Conservation (phyloP, 257 asterid species). For the Dorcoceras hygrometricum region DNA sequence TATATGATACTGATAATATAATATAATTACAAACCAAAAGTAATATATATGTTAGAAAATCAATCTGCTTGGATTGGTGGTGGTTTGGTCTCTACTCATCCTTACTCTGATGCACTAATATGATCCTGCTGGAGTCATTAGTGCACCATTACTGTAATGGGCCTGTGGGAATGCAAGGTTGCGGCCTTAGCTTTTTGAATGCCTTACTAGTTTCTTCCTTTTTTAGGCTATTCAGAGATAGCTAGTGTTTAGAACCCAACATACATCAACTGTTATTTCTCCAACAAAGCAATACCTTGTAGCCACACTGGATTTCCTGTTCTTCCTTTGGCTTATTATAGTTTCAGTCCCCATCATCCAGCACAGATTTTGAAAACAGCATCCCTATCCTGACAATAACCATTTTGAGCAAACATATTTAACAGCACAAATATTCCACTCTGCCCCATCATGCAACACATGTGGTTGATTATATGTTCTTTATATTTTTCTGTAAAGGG, state of each 20-base stretch:
- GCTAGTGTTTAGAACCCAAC: constrained; percentile 4
- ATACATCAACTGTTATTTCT: background rate
- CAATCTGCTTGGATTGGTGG: too few relatives aligned
- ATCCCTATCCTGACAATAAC: background rate
- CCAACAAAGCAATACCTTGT: background rate
- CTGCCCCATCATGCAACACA: too few relatives aligned
- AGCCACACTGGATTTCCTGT: constrained; percentile 3
- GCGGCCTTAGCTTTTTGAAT: background rate
- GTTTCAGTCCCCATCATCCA: background rate
- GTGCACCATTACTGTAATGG: constrained; percentile 13
- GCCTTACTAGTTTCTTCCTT: constrained; percentile 8
- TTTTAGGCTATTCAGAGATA: constrained; percentile 16
- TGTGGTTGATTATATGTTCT: background rate
- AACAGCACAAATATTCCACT: too few relatives aligned
- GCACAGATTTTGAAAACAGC: background rate
- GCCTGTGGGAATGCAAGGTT: background rate
- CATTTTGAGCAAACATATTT: too few relatives aligned
- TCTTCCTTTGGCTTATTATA: background rate
- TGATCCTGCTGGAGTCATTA: background rate
- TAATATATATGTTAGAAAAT: too few relatives aligned
- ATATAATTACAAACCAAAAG: too few relatives aligned
- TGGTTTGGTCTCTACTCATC: background rate
- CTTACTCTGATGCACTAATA: constrained; percentile 13
- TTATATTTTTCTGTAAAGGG: background rate
- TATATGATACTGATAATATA: too few relatives aligned